Evolutionary conservation across 2,329 filamentous ascomycete species (phyloP), one percentile per base, ranked within the genome.

Genomic region (Nigrospora oryzae): DNA sequence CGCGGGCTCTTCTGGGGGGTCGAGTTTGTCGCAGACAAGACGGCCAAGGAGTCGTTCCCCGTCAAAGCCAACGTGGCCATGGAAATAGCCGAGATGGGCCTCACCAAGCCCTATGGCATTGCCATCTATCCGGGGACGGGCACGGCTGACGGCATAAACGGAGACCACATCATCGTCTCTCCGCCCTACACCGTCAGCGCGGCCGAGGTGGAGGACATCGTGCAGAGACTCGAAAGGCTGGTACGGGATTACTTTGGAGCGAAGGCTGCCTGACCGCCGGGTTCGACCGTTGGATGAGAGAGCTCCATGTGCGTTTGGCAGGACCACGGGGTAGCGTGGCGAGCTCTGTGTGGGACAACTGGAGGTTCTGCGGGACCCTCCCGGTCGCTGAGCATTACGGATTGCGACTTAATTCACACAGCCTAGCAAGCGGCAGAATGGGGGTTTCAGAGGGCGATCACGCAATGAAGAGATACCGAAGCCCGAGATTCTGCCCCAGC

Each of bases 111-210:
- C 7, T 64, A 68, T 39, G 58, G 60, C 1, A 54, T 74, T n/a
- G 61, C 63, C 8, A 56, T 87, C 3, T 88, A 87, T 56, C 79
- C 79, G 1, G 82, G 81, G 0, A 64, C 66, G 1, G 83, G 83
- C 1, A 79, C 79, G 0, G 75, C 68, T 0, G 80, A 73, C 51
- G 71, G 86, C 38, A 69, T 74, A 2, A 57, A 58, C 1, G 84
- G 85, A 11, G 86, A 90, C 55, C 83, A 87, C 59, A 66, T 88
- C 33, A 69, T 89, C 23, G 55, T 90, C 11, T 76, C 83, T 1
- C 86, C 86, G 5, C 73, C 85, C 1, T 88, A 81, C 62, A 87
- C 77, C 38, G 69, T 83, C 17, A 79, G 72, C 1, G 62, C 63
- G 37, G 67, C 67, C 8, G 78, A 84, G 16, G 65, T 86, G 42